These are phyloP conservation scores for Gossypioides kirkii DNA, from an alignment of 345 rosid genomes.

Conservation along the genomic window DNA sequence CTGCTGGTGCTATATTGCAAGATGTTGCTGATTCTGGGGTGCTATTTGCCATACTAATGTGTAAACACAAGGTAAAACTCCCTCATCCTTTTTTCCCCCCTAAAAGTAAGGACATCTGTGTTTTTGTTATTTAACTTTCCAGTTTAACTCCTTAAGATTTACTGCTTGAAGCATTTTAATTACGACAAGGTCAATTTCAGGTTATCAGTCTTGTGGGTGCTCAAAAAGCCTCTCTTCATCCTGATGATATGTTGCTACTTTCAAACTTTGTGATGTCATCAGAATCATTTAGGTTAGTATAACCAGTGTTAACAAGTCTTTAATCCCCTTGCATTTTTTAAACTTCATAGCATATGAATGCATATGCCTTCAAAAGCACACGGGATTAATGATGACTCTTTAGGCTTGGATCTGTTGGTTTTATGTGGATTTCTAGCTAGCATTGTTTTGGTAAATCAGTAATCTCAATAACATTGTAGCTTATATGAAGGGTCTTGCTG, in stretches of 20 bases:
- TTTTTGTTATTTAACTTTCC: background rate
- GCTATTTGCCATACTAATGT: constrained; percentile 78
- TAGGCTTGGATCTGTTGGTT: background rate
- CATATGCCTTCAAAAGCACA: background rate
- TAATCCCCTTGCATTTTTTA: background rate
- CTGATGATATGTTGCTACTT: constrained; percentile 91
- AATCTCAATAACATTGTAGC: constrained; percentile 2
- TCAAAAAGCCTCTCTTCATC: constrained; percentile 96
- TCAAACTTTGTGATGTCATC: constrained; percentile 87
- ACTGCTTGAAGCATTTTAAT: constrained; percentile 10
- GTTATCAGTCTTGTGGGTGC: constrained; percentile 96
- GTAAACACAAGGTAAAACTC: constrained; percentile 64
- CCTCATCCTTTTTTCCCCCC: background rate
- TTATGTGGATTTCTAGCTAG: background rate
- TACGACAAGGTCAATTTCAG: constrained; percentile 37
- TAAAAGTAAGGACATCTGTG: background rate
- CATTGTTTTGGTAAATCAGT: background rate
- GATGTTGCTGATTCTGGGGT: constrained; percentile 89
- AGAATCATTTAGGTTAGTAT: constrained; percentile 83
- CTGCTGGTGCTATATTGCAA: constrained; percentile 83
- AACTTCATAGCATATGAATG: background rate
- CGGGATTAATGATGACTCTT: background rate
- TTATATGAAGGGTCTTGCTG: background rate
- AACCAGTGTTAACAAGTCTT: constrained; percentile 12
- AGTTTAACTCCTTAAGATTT: background rate